phyloP scores from a whole-genome alignment of 495 filamentous ascomycete genomes.

The Penicillium mononematosum region DNA sequence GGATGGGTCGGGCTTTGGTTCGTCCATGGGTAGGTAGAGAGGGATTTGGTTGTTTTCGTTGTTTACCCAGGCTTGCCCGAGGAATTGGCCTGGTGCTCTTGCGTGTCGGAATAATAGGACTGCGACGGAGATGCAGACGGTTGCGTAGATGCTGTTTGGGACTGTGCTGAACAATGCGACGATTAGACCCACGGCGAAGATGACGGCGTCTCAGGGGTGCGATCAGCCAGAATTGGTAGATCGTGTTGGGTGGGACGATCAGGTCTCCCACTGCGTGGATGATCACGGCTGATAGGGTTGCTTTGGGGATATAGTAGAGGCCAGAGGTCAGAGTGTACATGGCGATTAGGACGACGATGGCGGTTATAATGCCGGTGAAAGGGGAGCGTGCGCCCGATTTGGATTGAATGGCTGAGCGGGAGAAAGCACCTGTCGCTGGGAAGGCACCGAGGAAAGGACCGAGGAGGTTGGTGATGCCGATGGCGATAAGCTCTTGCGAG shows the following conservation, averaged over 20 bases:
- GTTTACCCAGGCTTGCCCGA: conserved; percentile 64
- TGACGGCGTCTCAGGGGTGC: conserved; percentile 81
- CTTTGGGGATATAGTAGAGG: conserved; percentile 88
- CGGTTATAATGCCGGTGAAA: conserved; percentile 85
- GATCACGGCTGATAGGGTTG: conserved; percentile 84
- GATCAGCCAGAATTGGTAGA: conserved; percentile 92
- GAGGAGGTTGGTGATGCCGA: conserved; percentile 85
- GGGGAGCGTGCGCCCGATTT: conserved; percentile 93
- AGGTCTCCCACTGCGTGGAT: conserved; percentile 94
- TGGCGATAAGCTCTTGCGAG: conserved; percentile 91
- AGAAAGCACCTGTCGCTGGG: conserved; percentile 91
- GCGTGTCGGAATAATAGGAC: conserved; percentile 78
- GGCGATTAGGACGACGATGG: conserved; percentile 76
- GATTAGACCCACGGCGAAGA: conserved; percentile 88
- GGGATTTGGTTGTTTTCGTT: conserved; percentile 48
- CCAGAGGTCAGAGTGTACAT: conserved; percentile 86
- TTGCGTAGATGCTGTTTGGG: conserved; percentile 87
- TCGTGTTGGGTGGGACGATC: conserved; percentile 84
- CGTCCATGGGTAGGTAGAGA: conserved; percentile 81
- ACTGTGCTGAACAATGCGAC: conserved; percentile 85
- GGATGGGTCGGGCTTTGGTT: conserved; percentile 79
- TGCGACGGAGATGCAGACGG: conserved; percentile 66
- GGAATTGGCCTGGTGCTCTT: conserved; percentile 76
- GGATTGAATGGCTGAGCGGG: conserved; percentile 90
- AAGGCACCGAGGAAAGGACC: conserved; percentile 90